These are phyloP conservation scores for Aphelidium insulamus DNA, from an alignment of 371 early-diverging fungal species.

Conservation along the genomic window DNA sequence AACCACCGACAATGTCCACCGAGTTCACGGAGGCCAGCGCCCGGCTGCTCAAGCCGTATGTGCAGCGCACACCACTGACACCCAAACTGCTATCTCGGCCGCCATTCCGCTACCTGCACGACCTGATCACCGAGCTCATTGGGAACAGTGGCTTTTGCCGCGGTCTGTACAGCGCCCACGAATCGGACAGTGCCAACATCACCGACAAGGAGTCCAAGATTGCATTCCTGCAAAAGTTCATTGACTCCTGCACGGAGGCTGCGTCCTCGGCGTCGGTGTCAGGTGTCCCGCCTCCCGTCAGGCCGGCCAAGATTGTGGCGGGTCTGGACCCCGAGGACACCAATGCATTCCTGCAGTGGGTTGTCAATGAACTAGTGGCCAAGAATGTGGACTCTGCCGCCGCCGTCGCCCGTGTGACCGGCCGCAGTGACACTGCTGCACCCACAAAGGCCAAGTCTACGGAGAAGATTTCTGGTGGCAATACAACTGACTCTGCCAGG, in stretches of 20 bases:
- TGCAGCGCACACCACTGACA: constrained; percentile 23
- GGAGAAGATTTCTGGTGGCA: too few species aligned
- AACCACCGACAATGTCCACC: too few species aligned
- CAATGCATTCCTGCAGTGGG: constrained; percentile 17
- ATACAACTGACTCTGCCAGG: too few species aligned
- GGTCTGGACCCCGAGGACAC: constrained; percentile 27
- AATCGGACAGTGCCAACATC: constrained; percentile 17
- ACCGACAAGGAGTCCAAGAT: constrained; percentile 15
- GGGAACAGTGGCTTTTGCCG: constrained; percentile 8
- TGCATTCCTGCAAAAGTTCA: constrained; percentile 18
- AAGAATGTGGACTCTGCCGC: background rate
- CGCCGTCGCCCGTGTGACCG: background rate
- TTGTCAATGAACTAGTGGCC: background rate
- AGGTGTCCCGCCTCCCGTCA: constrained; percentile 12
- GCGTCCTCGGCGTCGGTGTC: background rate
- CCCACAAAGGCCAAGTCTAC: too few species aligned
- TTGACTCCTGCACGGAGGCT: constrained; percentile 5
- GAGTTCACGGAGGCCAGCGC: background rate
- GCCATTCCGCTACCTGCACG: constrained; percentile 29
- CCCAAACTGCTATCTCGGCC: constrained; percentile 25
- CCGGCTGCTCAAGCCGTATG: constrained; percentile 4
- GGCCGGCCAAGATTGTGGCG: constrained; percentile 24
- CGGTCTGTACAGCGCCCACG: constrained; percentile 20
- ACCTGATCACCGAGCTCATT: constrained; percentile 20
- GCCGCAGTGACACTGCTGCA: too few species aligned